Percentiles rank a stretch among this genome's conserved stretches.
Conservation (phyloP, 768 basidiomycete species). For the Erythrobasidium yunnanense region DNA sequence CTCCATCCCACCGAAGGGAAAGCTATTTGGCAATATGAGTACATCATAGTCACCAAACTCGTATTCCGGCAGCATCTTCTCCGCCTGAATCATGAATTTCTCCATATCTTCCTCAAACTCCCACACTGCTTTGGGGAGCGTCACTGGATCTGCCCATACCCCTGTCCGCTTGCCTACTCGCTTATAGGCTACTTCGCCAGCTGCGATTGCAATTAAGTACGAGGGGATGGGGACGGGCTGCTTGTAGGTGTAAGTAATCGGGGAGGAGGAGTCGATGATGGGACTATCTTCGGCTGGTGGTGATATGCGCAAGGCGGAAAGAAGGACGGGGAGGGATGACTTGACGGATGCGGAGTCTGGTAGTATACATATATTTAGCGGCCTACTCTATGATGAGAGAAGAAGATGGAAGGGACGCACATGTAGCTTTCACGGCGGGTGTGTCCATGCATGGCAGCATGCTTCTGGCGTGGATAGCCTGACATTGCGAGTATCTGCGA, state of each 20-base stretch:
- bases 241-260: constrained; percentile 26
- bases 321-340: constrained; percentile 70
- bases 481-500: constrained; percentile 88
- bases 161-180: constrained; percentile 67
- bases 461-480: constrained; percentile 77
- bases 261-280: constrained; percentile 9
- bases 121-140: constrained; percentile 65
- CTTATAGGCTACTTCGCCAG: constrained; percentile 63
- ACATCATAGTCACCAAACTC: constrained; percentile 79
- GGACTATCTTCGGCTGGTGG: constrained; percentile 44
- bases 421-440: constrained; percentile 82
- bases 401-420: neutral
- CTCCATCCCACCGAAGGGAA: constrained; percentile 31
- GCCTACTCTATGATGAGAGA: neutral
- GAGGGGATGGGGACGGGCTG: constrained; percentile 77
- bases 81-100: constrained; percentile 45
- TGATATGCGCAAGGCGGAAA: constrained; percentile 69
- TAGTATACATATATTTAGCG: neutral
- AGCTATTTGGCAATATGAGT: constrained; percentile 61
- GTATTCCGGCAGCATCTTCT: constrained; percentile 51
- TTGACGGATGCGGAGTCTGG: constrained; percentile 57
- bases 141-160: constrained; percentile 80
- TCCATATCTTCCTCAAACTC: constrained; percentile 83
- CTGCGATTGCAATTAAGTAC: constrained; percentile 84
- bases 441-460: constrained; percentile 64